phyloP scores from a whole-genome alignment of 2,329 filamentous ascomycete genomes.

The Penicillium vulpinum region DNA sequence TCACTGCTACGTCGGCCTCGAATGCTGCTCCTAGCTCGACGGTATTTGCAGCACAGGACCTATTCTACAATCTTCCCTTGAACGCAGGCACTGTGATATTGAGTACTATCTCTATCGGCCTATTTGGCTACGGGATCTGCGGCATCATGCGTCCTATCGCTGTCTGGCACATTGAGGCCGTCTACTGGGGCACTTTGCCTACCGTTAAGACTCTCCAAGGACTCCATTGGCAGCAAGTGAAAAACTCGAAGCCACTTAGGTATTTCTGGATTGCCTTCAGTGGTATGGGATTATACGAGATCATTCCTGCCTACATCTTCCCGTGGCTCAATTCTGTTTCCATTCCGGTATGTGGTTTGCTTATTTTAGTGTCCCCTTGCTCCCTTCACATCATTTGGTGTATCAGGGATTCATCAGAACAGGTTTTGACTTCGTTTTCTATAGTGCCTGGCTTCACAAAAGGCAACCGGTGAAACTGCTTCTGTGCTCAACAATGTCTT shows the following conservation, averaged over 20 bases:
- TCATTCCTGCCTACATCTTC: conserved; percentile 57
- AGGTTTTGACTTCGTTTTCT: not conserved
- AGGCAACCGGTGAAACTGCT: conserved; percentile 50
- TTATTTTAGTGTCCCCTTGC: not conserved
- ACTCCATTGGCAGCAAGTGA: conserved; percentile 55
- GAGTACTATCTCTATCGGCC: conserved; percentile 54
- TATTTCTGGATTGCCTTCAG: conserved; percentile 55
- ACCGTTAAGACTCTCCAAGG: conserved; percentile 57
- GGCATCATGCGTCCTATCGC: conserved; percentile 56
- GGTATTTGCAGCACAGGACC: conserved; percentile 52
- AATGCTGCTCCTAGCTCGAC: conserved; percentile 45
- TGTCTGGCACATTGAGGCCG: conserved; percentile 58
- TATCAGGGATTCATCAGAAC: too few relatives aligned
- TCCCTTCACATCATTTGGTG: not conserved
- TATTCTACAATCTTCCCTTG: conserved; percentile 54
- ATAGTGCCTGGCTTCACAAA: conserved; percentile 53
- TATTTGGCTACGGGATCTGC: conserved; percentile 58
- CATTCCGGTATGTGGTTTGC: conserved; percentile 38
- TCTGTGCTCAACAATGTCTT: conserved; percentile 51
- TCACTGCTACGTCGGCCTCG: conserved; percentile 57
- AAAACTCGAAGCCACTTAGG: conserved; percentile 53
- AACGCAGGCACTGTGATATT: conserved; percentile 51
- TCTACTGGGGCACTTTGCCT: conserved; percentile 58
- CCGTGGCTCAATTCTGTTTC: conserved; percentile 59
- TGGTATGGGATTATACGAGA: conserved; percentile 54